These are phyloP conservation scores for Alternaria rosae DNA, from an alignment of 2,329 filamentous ascomycete genomes.

Conservation along the genomic window DNA sequence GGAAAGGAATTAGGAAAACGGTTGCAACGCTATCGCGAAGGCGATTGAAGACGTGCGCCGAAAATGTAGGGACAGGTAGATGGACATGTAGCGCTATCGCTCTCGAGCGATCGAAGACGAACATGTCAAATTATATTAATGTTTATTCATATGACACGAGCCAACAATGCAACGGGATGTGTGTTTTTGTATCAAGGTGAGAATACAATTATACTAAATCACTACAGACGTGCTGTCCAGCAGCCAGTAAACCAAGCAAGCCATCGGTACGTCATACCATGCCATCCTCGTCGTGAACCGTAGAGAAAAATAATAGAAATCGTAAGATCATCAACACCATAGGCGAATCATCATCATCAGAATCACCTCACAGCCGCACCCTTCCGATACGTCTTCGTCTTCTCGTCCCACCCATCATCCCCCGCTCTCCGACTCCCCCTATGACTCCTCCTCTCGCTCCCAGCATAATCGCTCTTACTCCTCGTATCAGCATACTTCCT, in stretches of 20 bases:
- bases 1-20: neutral
- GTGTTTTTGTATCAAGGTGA: neutral
- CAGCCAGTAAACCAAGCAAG: neutral
- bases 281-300: neutral
- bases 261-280: neutral
- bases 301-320: neutral
- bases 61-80: neutral
- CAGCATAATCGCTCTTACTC: conserved; percentile 25
- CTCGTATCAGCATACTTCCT: conserved; percentile 52
- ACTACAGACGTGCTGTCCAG: conserved; percentile 5
- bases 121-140: conserved; percentile 10
- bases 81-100: conserved; percentile 12
- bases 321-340: neutral
- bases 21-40: conserved; percentile 22
- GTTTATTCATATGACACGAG: neutral
- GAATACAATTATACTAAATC: neutral
- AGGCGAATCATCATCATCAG: neutral
- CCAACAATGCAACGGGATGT: neutral
- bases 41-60: conserved; percentile 24
- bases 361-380: conserved; percentile 60
- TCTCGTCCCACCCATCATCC: conserved; percentile 46
- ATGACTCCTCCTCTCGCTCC: conserved; percentile 29
- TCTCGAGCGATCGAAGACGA: conserved; percentile 7
- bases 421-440: conserved; percentile 49
- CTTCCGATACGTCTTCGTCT: conserved; percentile 59